phyloP scores from a whole-genome alignment of 2,329 filamentous ascomycete species.

The Colletotrichum gloeosporioides region DNA sequence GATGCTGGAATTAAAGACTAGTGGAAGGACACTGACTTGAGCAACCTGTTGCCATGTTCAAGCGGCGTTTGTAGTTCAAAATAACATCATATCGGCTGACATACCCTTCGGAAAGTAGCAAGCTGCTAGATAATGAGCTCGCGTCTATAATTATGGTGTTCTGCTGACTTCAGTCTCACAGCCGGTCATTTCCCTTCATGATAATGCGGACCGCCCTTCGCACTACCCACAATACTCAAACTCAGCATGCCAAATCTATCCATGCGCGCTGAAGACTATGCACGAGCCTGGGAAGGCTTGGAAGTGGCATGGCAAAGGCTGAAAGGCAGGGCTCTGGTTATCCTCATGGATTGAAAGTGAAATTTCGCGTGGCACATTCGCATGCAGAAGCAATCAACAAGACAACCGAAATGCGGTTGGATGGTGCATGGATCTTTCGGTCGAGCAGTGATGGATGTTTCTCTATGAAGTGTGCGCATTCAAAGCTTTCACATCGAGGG shows the following conservation, averaged over 20 bases:
- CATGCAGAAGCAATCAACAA: background rate
- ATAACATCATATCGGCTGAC: background rate
- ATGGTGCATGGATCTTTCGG: background rate
- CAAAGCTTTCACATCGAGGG: background rate
- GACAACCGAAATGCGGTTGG: background rate
- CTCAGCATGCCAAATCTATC: background rate
- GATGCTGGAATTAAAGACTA: background rate
- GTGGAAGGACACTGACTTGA: accelerated
- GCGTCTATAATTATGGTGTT: background rate
- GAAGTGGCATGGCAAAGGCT: background rate
- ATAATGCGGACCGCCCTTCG: background rate
- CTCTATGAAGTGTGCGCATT: background rate
- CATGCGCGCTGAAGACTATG: accelerated
- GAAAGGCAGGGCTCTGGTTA: background rate
- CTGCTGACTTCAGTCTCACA: background rate
- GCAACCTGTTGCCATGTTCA: background rate
- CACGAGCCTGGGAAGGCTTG: background rate
- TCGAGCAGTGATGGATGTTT: background rate
- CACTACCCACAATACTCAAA: background rate
- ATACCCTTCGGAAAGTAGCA: background rate
- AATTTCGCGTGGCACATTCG: background rate
- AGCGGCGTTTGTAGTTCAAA: accelerated
- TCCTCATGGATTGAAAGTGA: background rate
- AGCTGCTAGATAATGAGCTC: background rate
- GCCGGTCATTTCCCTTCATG: background rate